Percentiles rank a stretch among this genome's conserved stretches.
phyloP scores from a whole-genome alignment of 1,139 yeast species.

The Hyphopichia buzzinii region DNA sequence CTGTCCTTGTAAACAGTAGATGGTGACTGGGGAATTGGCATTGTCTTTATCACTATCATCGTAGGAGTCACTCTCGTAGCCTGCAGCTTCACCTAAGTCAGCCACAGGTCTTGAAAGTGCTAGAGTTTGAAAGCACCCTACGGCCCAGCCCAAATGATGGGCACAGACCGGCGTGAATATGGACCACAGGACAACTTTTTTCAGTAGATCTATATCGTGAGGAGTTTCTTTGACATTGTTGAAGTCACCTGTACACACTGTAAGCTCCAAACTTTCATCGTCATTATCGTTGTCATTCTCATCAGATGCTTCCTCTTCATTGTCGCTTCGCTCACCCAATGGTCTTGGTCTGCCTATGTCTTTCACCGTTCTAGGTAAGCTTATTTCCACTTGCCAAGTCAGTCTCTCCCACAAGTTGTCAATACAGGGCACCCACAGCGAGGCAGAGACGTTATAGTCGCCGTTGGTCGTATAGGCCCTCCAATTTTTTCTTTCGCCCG shows the following conservation, averaged over 20 bases:
- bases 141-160: conserved; percentile 95
- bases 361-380: conserved; percentile 75
- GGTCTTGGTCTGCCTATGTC: conserved; percentile 59
- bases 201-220: conserved; percentile 58
- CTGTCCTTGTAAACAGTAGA: conserved; percentile 59
- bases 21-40: conserved; percentile 49
- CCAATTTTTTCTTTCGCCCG: conserved; percentile 51
- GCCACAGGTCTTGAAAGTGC: conserved; percentile 30
- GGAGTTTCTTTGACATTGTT: conserved; percentile 48
- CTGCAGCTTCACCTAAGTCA: conserved; percentile 39
- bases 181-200: conserved; percentile 77
- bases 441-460: conserved; percentile 76
- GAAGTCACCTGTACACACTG: conserved; percentile 77
- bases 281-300: conserved; percentile 48
- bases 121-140: conserved; percentile 77
- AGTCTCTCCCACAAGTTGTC: conserved; percentile 87
- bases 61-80: conserved; percentile 29
- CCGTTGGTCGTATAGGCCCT: conserved; percentile 85
- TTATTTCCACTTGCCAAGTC: conserved; percentile 88
- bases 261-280: conserved; percentile 52
- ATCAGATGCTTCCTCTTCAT: conserved; percentile 18
- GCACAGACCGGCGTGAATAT: conserved; percentile 87
- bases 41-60: conserved; percentile 32
- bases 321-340: conserved; percentile 28
- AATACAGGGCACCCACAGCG: conserved; percentile 96